These are phyloP conservation scores for Eudorina sp. DNA, from an alignment of 139 green algal genomes.

Conservation along the genomic window DNA sequence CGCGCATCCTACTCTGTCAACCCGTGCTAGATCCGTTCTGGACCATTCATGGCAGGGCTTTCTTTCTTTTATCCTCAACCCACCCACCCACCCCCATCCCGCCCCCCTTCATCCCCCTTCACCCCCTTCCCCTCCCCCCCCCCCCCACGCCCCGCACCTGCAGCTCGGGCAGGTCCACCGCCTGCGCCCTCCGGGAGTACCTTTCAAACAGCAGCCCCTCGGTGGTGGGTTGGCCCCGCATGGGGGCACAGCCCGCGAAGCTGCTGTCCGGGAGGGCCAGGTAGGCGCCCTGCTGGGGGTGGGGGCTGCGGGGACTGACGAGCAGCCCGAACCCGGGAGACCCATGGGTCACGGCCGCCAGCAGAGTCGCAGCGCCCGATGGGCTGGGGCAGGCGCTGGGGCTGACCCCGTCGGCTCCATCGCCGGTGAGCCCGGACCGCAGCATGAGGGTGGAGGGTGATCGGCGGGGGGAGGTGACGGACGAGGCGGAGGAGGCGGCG, in stretches of 20 bases:
- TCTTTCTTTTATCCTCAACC: too few relatives aligned
- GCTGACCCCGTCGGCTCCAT: neutral
- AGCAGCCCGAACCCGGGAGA: too few relatives aligned
- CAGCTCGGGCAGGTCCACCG: constrained; percentile 26
- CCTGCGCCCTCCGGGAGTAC: neutral
- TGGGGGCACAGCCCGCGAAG: constrained; percentile 13
- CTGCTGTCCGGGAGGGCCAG: constrained; percentile 21
- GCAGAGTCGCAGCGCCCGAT: neutral
- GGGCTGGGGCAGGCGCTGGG: neutral
- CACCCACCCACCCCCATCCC: too few relatives aligned
- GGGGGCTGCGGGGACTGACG: neutral
- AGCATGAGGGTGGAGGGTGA: neutral
- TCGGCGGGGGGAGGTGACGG: neutral
- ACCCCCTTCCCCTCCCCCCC: neutral
- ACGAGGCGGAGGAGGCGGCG: neutral
- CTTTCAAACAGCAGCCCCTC: constrained; percentile 43
- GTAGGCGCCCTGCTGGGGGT: constrained; percentile 33
- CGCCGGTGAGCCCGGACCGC: neutral
- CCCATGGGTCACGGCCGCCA: too few relatives aligned
- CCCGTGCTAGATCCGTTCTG: too few relatives aligned
- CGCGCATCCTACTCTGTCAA: too few relatives aligned
- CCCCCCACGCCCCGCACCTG: constrained; percentile 12
- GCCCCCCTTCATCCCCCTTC: too few relatives aligned
- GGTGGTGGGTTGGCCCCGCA: neutral
- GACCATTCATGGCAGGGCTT: too few relatives aligned